Evolutionary conservation across 768 basidiomycete genomes (phyloP).

Genomic region (Kwoniella dejecticola): DNA sequence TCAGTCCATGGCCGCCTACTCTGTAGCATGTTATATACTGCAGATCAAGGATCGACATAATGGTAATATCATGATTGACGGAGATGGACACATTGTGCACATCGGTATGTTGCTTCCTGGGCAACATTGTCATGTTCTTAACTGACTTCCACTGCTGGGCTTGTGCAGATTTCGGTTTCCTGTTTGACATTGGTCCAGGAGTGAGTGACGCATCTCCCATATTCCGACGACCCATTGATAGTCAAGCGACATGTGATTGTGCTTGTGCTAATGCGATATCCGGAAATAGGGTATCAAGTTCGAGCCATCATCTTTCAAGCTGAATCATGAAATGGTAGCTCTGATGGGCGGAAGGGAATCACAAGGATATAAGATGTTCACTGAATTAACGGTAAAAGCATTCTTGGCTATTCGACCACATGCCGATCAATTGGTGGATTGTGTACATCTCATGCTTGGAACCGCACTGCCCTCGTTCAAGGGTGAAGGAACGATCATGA

Average conservation of each 20-base stretch:
- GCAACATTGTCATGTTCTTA: neutral
- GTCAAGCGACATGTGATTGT: neutral
- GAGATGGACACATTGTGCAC: slow-evolving; percentile 94
- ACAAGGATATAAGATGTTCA: slow-evolving; percentile 91
- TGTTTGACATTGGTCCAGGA: slow-evolving; percentile 86
- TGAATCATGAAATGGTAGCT: slow-evolving; percentile 97
- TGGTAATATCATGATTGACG: slow-evolving; percentile 99
- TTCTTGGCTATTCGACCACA: slow-evolving; percentile 96
- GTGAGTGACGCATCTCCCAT: slow-evolving; percentile 58
- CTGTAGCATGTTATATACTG: slow-evolving; percentile 93
- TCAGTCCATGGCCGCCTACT: slow-evolving; percentile 99
- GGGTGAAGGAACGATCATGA: slow-evolving; percentile 85
- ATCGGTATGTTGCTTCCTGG: slow-evolving; percentile 65
- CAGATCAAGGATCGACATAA: slow-evolving; percentile 99
- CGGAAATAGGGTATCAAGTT: slow-evolving; percentile 78
- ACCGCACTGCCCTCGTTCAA: slow-evolving; percentile 96
- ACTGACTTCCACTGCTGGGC: slow-evolving; percentile 4
- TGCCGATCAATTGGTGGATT: slow-evolving; percentile 83
- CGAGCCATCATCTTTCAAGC: slow-evolving; percentile 95
- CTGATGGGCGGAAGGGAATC: slow-evolving; percentile 95
- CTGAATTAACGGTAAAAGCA: slow-evolving; percentile 89
- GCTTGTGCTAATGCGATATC: neutral
- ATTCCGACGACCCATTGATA: too few species aligned
- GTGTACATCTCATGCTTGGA: slow-evolving; percentile 90
- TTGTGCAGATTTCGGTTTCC: slow-evolving; percentile 37